phyloP scores from a whole-genome alignment of 2,329 filamentous ascomycete species.

The Verticillium dahliae region DNA sequence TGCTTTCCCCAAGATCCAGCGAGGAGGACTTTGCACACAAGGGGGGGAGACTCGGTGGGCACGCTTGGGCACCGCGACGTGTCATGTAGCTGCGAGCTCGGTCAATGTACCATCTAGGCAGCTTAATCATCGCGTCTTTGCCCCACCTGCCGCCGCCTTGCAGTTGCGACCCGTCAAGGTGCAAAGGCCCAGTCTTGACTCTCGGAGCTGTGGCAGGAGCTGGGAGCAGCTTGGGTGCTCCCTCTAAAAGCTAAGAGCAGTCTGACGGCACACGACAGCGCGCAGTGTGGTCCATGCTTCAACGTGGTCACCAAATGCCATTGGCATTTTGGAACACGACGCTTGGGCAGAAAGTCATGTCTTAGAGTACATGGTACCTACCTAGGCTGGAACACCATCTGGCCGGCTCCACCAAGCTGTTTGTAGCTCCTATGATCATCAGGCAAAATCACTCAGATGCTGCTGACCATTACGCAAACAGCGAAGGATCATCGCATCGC shows the following conservation, averaged over 20 bases:
- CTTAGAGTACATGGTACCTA: not conserved
- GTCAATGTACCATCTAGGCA: not conserved
- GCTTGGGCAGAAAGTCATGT: not conserved
- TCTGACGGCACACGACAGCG: not conserved
- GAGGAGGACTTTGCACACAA: not conserved
- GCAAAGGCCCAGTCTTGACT: not conserved
- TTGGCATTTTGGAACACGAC: not conserved
- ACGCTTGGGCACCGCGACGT: not conserved
- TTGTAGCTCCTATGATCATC: not conserved
- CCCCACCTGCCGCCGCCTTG: not conserved
- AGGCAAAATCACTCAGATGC: not conserved
- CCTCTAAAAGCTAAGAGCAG: not conserved
- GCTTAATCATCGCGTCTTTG: not conserved
- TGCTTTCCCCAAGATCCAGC: conserved; percentile 6
- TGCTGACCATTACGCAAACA: too few relatives aligned
- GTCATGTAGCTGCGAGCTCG: not conserved
- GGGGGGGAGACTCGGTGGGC: not conserved
- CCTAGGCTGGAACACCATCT: not conserved
- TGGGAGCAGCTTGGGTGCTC: not conserved
- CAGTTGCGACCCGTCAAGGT: not conserved
- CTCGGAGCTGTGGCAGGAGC: not conserved
- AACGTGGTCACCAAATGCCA: not conserved
- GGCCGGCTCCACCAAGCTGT: not conserved
- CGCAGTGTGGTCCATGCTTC: not conserved
- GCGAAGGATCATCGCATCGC: too few relatives aligned